These are phyloP conservation scores for Chlorociboria aeruginascens DNA, from an alignment of 495 filamentous ascomycete genomes.

Conservation along the genomic window DNA sequence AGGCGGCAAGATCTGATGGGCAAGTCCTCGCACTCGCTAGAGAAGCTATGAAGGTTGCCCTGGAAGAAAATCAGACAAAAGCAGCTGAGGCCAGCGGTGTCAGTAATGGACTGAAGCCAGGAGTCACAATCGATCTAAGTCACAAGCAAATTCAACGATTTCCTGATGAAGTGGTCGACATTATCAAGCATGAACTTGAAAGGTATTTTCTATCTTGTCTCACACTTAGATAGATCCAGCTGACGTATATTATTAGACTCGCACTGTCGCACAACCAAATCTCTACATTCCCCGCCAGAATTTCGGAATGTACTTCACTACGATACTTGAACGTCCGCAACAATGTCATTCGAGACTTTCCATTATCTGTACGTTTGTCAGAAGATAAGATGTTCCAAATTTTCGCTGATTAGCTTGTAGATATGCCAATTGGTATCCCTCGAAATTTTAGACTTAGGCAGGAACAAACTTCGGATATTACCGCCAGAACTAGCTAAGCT, in stretches of 20 bases:
- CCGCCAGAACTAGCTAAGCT: conserved; percentile 71
- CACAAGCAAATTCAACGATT: conserved; percentile 68
- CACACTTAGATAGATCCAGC: conserved; percentile 7
- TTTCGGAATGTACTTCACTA: conserved; percentile 76
- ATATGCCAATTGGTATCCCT: conserved; percentile 74
- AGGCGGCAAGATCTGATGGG: conserved; percentile 26
- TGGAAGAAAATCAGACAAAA: conserved; percentile 56
- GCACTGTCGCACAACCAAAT: conserved; percentile 85
- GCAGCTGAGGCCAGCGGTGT: conserved; percentile 55
- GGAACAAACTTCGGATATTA: conserved; percentile 67
- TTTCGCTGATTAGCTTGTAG: conserved; percentile 20
- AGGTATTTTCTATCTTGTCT: conserved; percentile 39
- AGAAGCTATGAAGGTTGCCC: conserved; percentile 53
- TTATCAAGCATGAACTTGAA: conserved; percentile 88
- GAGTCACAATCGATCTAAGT: conserved; percentile 78
- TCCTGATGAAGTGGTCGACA: conserved; percentile 80
- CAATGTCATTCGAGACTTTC: conserved; percentile 82
- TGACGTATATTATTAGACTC: conserved; percentile 39
- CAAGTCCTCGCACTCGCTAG: conserved; percentile 47
- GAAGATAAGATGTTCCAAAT: conserved; percentile 6
- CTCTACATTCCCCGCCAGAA: conserved; percentile 62
- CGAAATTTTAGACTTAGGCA: conserved; percentile 84
- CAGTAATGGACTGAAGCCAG: conserved; percentile 59
- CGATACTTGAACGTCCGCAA: conserved; percentile 91
- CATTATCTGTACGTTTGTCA: conserved; percentile 30